Evolutionary conservation across 116 monocot genomes (phyloP).

Genomic region (Cymodocea nodosa): DNA sequence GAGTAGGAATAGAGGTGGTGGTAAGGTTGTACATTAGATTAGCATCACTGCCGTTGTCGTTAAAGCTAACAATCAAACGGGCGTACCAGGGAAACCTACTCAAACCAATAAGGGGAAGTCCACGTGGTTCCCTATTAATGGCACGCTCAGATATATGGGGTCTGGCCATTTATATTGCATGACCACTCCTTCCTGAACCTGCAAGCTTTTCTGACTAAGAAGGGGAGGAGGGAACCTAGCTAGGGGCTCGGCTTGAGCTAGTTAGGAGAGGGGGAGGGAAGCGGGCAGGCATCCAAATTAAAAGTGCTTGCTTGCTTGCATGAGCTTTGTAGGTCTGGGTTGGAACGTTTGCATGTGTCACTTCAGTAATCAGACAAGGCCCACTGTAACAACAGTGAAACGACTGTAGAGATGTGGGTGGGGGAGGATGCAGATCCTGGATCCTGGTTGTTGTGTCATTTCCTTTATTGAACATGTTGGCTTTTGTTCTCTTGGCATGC

Average conservation of each 20-base stretch:
- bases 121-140: conserved; percentile 3
- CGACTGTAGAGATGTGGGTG: background rate
- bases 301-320: background rate
- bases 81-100: background rate
- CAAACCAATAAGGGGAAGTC: background rate
- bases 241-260: no score
- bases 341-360: background rate
- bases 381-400: conserved; percentile 9
- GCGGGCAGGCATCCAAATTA: background rate
- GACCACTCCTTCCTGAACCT: conserved; percentile 1
- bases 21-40: background rate
- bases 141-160: background rate
- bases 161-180: background rate
- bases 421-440: no score
- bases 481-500: background rate
- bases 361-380: background rate
- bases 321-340: background rate
- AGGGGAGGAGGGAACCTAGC: background rate
- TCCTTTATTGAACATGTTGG: background rate
- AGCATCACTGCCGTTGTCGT: background rate
- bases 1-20: background rate
- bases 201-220: background rate
- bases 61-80: background rate
- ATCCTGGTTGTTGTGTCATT: conserved; percentile 1
- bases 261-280: background rate